phyloP scores from a whole-genome alignment of 345 rosid species.

The Eucalyptus regnans region DNA sequence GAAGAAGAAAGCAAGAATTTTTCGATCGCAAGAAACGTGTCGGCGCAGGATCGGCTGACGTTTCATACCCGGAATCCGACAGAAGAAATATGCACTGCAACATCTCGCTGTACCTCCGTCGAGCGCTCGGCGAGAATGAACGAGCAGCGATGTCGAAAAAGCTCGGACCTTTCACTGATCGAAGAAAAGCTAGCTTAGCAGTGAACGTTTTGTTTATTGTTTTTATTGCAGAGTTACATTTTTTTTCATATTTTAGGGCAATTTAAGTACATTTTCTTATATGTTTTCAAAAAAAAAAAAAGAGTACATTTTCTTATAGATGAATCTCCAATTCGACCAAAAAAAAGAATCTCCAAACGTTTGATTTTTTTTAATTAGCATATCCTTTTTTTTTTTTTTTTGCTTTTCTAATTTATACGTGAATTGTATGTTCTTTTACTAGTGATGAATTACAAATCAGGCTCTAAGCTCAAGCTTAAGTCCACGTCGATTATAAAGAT shows the following conservation, averaged over 20 bases:
- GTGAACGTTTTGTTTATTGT: not conserved
- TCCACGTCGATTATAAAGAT: not conserved
- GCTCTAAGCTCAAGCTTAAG: not conserved
- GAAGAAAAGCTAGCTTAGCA: not conserved
- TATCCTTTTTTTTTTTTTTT: not conserved
- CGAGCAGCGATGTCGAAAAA: not conserved
- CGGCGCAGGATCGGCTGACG: not conserved
- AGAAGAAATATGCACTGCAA: constrained; percentile 94
- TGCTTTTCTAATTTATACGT: not conserved
- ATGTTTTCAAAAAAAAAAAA: too few species aligned
- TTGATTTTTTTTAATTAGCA: not conserved
- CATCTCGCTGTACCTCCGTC: constrained; percentile 19
- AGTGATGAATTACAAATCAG: not conserved
- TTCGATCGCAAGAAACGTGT: not conserved
- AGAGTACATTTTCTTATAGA: too few species aligned
- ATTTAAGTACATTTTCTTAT: not conserved
- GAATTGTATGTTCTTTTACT: not conserved
- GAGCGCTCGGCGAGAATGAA: not conserved
- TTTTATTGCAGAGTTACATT: not conserved
- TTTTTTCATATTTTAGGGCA: not conserved
- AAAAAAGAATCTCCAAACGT: not conserved
- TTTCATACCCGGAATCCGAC: constrained; percentile 76
- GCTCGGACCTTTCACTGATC: not conserved
- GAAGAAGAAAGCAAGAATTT: not conserved
- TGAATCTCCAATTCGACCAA: too few species aligned